Evolutionary conservation across 345 rosid species (phyloP).

Genomic region (Angophora floribunda): DNA sequence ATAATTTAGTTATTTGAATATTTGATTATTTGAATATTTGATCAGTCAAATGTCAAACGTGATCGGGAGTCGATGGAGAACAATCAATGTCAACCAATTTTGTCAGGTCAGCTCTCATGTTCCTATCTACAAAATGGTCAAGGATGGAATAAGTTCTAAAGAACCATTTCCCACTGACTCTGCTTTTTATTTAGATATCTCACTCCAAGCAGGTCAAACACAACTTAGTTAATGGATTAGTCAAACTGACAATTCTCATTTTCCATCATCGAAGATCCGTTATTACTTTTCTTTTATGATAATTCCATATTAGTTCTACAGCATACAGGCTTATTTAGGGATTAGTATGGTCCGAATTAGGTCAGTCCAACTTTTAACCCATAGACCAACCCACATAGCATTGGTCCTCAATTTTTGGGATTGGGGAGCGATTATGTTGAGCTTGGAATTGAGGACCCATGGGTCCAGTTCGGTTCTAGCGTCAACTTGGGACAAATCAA

Average conservation of each 20-base stretch:
- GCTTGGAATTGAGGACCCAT: too few relatives aligned
- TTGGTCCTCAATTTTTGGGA: too few relatives aligned
- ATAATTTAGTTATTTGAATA: neutral
- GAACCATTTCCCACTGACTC: neutral
- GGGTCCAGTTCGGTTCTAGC: too few relatives aligned
- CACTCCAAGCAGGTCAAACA: neutral
- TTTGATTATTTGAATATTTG: neutral
- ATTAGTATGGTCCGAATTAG: too few relatives aligned
- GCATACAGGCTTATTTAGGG: neutral
- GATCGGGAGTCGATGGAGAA: neutral
- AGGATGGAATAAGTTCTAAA: neutral
- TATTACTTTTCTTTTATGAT: neutral
- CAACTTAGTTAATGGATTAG: neutral
- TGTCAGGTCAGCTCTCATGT: neutral
- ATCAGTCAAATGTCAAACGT: neutral
- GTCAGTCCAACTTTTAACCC: too few relatives aligned
- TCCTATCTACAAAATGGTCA: neutral
- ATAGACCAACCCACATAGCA: too few relatives aligned
- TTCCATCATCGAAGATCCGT: neutral
- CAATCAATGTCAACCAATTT: neutral
- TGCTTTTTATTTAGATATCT: neutral
- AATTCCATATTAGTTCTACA: neutral
- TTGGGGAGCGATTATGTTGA: too few relatives aligned
- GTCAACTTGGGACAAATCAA: too few relatives aligned
- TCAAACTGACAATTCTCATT: neutral